Evolutionary conservation across 1,284 basidiomycete genomes (phyloP).

Genomic region (Puccinia polysora): DNA sequence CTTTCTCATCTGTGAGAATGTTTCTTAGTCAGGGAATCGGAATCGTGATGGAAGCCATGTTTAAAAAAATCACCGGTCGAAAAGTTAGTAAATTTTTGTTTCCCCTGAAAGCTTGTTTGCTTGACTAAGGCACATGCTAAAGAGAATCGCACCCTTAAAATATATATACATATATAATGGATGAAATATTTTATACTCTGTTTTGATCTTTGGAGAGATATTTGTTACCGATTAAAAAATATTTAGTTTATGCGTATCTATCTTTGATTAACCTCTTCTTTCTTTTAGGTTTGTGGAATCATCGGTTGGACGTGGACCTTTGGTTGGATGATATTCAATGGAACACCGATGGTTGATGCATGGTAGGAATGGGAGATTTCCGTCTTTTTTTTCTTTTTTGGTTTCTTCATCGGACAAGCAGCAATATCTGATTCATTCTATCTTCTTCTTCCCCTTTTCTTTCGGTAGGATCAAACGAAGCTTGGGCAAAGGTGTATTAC

Average conservation of each 20-base stretch:
- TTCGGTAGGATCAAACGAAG: not conserved
- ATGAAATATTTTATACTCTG: no score
- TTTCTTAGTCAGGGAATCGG: conserved; percentile 28
- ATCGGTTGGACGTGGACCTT: conserved; percentile 20
- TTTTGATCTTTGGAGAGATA: no score
- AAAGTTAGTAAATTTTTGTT: conserved; percentile 12
- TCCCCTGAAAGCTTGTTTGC: not conserved
- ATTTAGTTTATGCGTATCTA: not conserved
- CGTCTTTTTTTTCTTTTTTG: not conserved
- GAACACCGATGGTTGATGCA: conserved; percentile 27
- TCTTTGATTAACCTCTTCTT: not conserved
- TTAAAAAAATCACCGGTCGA: conserved; percentile 29
- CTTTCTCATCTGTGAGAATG: conserved; percentile 31
- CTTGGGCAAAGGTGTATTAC: conserved; percentile 13
- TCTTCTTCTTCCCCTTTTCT: no score
- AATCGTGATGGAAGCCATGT: conserved; percentile 22
- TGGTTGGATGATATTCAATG: conserved; percentile 13
- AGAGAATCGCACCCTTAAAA: no score
- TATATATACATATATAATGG: not conserved
- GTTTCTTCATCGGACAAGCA: no score
- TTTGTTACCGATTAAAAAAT: no score
- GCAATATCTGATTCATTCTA: no score
- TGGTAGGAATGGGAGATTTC: conserved; percentile 1
- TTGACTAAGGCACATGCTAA: not conserved
- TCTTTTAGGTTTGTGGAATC: conserved; percentile 15